Evolutionary conservation across 1,284 basidiomycete species (phyloP), one percentile per base, ranked within the genome.

Genomic region (Microstroma glucosiphilum): DNA sequence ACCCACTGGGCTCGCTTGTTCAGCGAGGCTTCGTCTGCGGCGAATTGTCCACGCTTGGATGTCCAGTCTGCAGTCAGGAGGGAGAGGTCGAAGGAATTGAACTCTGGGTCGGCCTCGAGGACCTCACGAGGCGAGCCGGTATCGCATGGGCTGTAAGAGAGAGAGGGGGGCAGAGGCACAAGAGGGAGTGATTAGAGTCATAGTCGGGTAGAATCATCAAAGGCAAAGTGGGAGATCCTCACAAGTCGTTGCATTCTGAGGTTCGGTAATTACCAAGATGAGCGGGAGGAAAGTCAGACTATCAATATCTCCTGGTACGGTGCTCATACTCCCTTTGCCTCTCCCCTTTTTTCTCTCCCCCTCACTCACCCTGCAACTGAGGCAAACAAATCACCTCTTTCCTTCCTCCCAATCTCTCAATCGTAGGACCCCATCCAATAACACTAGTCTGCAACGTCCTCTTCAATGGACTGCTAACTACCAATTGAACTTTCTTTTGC

Each of bases 21-120:
- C 56, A 79, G 68, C 41, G 73, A 59, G 1, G 37, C 68, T 15
- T 64, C 59, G 67, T 78, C 75, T 25, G 75, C 66, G 40, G 75
- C 77, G 56, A 72, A 79, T 58, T 76, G 71, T 54, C 75, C 77
- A 51, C 68, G 53, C 65, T 79, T 79, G 70, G 68, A 68, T 13
- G 65, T 78, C 77, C 77, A 79, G 59, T 77, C 77, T 1, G 71
- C 69, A 8, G 73, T 73, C 42, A 79, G 70, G n/a, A 57, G 59
- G n/a, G 66, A 66, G 26, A 79, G 60, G 64, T 79, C 70, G 54
- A 77, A 74, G 51, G 67, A 68, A 8, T 63, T 60, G 40, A 78
- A 72, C 60, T 78, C 73, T 12, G 70, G 66, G 21, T 73, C 67
- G 12, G 59, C 55, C 56, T 78, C 75, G 51, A 79, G 71, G 41